Base-by-base conservation (phyloP, 441 rosid species). In the Breynia disticha region DNA sequence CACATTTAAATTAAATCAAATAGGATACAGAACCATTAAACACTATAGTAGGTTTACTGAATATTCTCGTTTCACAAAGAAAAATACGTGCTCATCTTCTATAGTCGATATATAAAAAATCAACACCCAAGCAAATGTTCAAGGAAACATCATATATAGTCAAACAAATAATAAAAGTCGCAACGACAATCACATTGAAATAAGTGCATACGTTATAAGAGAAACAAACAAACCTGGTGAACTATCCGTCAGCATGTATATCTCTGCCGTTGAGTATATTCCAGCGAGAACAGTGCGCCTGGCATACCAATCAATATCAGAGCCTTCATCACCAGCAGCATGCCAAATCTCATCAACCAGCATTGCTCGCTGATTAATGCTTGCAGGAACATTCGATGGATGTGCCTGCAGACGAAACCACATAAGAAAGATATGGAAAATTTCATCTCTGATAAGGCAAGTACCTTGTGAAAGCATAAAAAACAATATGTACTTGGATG, bases 211-310 rank as follows among this genome's bases (percentile, higher is more conserved):
- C 8, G 21, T 7, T 51, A 16, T 11, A 49, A 20, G 18, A 10
- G 35, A 48, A 38, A 50, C 51, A 43, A 62, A 47, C n/a, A 46
- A 63, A 91, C 95, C 97, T 69, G 82, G 75, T 18, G 97, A 88
- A 72, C 80, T 80, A 69, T 88, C 95, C 1, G 98, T 82, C 60
- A 84, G 82, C 98, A 88, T 88, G 81, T 82, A 91, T 55, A 88
- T 72, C 80, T 91, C 97, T 0, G 95, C 79, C 38, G 94, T 86
- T n/a, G 95, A 88, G 79, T 88, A 88, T 66, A 88, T 80, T 42
- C 90, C 95, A 63, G 95, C 98, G 45, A 91, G 82, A 44, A 91
- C 67, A 48, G 90, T 88, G 55, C 91, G 84, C 68, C 84, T 88
- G 24, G 79, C 84, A 63, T 86, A 88, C 95, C 97, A 88, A 72